Conservation (phyloP, 1,284 basidiomycete genomes). For the Fomitopsis pinicola region DNA sequence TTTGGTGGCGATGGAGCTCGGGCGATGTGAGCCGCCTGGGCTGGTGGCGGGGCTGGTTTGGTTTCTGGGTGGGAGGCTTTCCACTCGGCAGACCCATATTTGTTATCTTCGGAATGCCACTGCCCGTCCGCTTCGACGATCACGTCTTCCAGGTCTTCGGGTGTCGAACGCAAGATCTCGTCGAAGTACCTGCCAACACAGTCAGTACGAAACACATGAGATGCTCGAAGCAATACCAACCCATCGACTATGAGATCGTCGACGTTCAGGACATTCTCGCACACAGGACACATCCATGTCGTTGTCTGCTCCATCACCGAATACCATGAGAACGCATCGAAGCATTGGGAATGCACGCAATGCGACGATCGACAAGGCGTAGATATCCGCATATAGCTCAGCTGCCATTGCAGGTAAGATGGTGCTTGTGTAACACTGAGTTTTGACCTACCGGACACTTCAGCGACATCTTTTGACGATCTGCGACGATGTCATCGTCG, state of each 20-base stretch:
- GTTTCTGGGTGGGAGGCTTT: slow-evolving; percentile 42
- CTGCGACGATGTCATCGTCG: slow-evolving; percentile 88
- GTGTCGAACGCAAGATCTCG: slow-evolving; percentile 72
- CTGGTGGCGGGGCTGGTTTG: slow-evolving; percentile 27
- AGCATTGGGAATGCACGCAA: slow-evolving; percentile 94
- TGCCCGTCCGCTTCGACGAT: slow-evolving; percentile 91
- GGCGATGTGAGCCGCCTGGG: slow-evolving; percentile 21
- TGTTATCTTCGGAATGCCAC: slow-evolving; percentile 92
- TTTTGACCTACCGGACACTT: slow-evolving; percentile 79
- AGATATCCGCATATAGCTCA: slow-evolving; percentile 85
- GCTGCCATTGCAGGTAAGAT: slow-evolving; percentile 35
- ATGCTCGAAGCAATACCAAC: slow-evolving; percentile 39
- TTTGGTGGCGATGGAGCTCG: slow-evolving; percentile 26
- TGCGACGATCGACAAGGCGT: slow-evolving; percentile 82
- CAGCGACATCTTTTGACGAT: slow-evolving; percentile 82
- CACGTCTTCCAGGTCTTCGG: slow-evolving; percentile 85
- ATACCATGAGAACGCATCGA: slow-evolving; percentile 94
- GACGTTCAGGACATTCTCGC: slow-evolving; percentile 74
- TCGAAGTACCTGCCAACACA: slow-evolving; percentile 68
- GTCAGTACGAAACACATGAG: neutral
- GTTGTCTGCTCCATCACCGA: slow-evolving; percentile 96
- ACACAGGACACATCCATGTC: slow-evolving; percentile 95
- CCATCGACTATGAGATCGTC: slow-evolving; percentile 91
- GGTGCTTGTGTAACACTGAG: neutral
- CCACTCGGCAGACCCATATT: slow-evolving; percentile 75